Percentiles rank a stretch among this genome's conserved stretches.
These are phyloP conservation scores for Primulina eburnea DNA, from an alignment of 257 asterid species.

Conservation along the genomic window DNA sequence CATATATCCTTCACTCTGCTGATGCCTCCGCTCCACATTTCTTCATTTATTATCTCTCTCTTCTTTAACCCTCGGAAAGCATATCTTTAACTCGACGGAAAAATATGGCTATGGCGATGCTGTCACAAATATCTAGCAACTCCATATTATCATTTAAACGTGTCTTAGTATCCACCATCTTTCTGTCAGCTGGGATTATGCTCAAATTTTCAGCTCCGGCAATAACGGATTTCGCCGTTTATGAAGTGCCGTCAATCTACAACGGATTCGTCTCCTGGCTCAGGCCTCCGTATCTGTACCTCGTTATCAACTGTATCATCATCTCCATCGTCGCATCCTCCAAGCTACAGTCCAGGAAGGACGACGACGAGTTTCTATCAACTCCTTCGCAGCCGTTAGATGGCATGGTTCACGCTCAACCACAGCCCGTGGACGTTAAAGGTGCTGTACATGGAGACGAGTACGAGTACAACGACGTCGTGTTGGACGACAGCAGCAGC, in stretches of 20 bases:
- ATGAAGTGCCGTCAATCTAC: conserved; percentile 57
- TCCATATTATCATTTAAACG: conserved; percentile 34
- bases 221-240: conserved; percentile 44
- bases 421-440: conserved; percentile 15
- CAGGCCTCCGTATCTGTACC: conserved; percentile 76
- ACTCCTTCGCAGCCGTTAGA: conserved; percentile 11
- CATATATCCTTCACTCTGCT: no score
- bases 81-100: background rate
- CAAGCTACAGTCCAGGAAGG: conserved; percentile 50
- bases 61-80: background rate
- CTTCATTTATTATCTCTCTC: background rate
- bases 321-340: conserved; percentile 70
- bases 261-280: conserved; percentile 69
- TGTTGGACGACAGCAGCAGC: conserved; percentile 19
- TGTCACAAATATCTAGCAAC: conserved; percentile 24
- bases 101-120: conserved; percentile 26
- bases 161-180: conserved; percentile 47
- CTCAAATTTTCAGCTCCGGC: conserved; percentile 50
- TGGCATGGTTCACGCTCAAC: background rate
- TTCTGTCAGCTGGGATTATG: conserved; percentile 57
- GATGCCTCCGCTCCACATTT: background rate
- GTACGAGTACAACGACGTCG: conserved; percentile 31
- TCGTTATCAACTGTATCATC: conserved; percentile 76
- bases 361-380: conserved; percentile 23
- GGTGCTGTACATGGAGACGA: conserved; percentile 18